Evolutionary conservation across 2,329 filamentous ascomycete species (phyloP).

Genomic region (Colletotrichum spaethianum): DNA sequence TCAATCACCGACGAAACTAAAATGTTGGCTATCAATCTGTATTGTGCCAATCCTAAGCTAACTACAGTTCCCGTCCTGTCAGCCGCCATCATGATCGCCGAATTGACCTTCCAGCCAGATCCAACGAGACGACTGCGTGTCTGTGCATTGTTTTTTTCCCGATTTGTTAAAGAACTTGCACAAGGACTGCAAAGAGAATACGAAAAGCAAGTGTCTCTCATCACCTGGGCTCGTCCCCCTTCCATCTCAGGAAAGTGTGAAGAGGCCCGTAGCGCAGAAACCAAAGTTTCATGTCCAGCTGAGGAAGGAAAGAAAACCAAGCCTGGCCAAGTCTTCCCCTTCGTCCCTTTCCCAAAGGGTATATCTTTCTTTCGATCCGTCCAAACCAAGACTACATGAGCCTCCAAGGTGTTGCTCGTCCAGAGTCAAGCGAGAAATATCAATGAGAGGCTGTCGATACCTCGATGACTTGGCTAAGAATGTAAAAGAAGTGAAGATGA

Average conservation of each 20-base stretch:
- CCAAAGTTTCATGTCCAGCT: conserved; percentile 22
- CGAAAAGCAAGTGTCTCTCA: conserved; percentile 33
- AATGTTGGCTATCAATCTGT: conserved; percentile 34
- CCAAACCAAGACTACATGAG: conserved; percentile 26
- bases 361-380: conserved; percentile 29
- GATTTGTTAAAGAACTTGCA: conserved; percentile 29
- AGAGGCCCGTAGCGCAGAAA: conserved; percentile 29
- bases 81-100: conserved; percentile 33
- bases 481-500: conserved; percentile 40
- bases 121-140: conserved; percentile 22
- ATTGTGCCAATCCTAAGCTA: conserved; percentile 39
- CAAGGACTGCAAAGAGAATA: conserved; percentile 33
- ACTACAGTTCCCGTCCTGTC: conserved; percentile 34
- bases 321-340: conserved; percentile 16
- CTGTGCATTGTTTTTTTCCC: conserved; percentile 14
- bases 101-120: conserved; percentile 25
- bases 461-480: conserved; percentile 35
- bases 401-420: conserved; percentile 33
- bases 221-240: conserved; percentile 4
- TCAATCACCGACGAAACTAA: not conserved
- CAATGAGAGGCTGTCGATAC: conserved; percentile 19
- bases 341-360: conserved; percentile 31
- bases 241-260: conserved; percentile 37
- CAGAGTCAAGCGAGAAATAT: conserved; percentile 34
- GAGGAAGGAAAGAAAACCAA: conserved; percentile 27